Evolutionary conservation across 139 green algal species (phyloP), one percentile per base, ranked within the genome.

Genomic region (Spirogloea muscicola): DNA sequence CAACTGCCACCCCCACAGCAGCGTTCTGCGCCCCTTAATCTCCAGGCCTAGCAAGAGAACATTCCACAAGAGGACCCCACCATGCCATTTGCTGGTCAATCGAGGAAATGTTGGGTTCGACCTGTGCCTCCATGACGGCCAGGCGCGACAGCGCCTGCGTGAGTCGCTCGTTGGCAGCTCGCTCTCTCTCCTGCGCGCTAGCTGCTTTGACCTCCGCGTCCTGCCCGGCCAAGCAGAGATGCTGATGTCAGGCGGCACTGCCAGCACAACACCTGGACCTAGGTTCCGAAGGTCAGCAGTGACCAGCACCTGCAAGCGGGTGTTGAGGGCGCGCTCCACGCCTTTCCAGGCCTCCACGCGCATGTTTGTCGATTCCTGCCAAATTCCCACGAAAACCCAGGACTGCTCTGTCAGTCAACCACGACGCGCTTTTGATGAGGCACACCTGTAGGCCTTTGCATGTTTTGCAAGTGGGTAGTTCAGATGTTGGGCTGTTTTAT

Each of bases 271-370:
- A 58, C 6, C 25, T 16, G 25, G 6, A 27, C 33, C 25, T 2
- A 21, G 13, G 3, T 2, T 25, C 31, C 25, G 49, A 34, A 64
- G n/a, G n/a, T 34, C 7, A 60, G 13, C 5, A 5, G 13, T 5
- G 13, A 9, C 58, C 34, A n/a, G 4, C 38, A 76, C 69, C 57
- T 77, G 69, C 31, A 79, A 21, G n/a, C 85, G 78, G 38, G 76
- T 51, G 31, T 74, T 77, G 59, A 95, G 77, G 38, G 82, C 65
- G 18, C 62, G 52, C 85, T 97, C 91, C 0, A 90, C 88, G 25
- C 78, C 87, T 2, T 76, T 66, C 65, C 82, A 82, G 16, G 80
- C 68, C 59, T 86, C 74, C 5, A 62, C 70, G 34, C 76, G 75
- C 46, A 62, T 46, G 33, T n/a, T 55, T n/a, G 49, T 41, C 41